Conservation (phyloP, 2,329 filamentous ascomycete genomes). For the Talaromyces sp. region DNA sequence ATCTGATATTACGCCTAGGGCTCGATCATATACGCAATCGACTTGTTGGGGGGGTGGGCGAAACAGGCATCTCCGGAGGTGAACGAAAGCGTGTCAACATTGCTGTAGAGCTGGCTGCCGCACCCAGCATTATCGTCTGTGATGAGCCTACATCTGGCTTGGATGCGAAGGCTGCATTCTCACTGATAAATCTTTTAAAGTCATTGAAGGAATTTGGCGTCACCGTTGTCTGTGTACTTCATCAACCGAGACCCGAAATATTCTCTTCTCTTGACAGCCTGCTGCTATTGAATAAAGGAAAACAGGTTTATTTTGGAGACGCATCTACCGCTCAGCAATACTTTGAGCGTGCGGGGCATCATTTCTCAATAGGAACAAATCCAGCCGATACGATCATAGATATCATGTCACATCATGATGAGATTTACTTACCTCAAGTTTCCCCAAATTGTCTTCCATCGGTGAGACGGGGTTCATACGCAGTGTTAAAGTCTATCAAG, state of each 20-base stretch:
- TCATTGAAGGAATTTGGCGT: constrained; percentile 59
- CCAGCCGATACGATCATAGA: constrained; percentile 63
- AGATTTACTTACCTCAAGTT: too few species aligned
- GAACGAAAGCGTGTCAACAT: constrained; percentile 62
- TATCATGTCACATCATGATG: constrained; percentile 47
- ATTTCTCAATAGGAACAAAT: constrained; percentile 54
- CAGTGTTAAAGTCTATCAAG: background rate
- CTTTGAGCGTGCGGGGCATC: constrained; percentile 54
- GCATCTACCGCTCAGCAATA: constrained; percentile 49
- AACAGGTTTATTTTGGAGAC: constrained; percentile 51
- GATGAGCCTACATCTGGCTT: constrained; percentile 59
- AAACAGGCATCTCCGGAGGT: constrained; percentile 57
- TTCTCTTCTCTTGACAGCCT: constrained; percentile 61
- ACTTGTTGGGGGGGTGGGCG: constrained; percentile 53
- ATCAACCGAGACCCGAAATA: constrained; percentile 63
- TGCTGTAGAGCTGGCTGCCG: constrained; percentile 61
- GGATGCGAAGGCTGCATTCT: constrained; percentile 59
- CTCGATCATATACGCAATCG: background rate
- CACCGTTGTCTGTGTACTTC: constrained; percentile 62
- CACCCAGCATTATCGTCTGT: constrained; percentile 59
- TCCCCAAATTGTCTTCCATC: background rate
- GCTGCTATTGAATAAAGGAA: constrained; percentile 58
- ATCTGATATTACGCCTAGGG: background rate
- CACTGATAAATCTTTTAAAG: constrained; percentile 59
- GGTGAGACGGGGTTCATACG: background rate